Percentiles rank a stretch among this genome's conserved stretches.
Evolutionary conservation across 1,139 yeast genomes (phyloP).

Genomic region (Pichia sp.): DNA sequence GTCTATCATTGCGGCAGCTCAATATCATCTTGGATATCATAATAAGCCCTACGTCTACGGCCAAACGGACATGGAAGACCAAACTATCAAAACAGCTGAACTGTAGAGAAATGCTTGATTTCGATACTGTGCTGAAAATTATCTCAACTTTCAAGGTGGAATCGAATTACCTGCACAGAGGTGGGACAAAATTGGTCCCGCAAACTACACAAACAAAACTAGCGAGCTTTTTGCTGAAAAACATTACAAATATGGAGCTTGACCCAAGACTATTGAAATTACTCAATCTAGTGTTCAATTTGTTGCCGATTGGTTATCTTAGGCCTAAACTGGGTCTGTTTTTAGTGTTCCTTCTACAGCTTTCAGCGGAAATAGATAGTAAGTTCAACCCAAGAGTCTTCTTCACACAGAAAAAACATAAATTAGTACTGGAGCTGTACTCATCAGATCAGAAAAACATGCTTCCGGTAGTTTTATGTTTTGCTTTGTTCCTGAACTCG

Average conservation of each 20-base stretch:
- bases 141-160: slow-evolving; percentile 18
- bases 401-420: slow-evolving; percentile 18
- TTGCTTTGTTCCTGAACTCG: slow-evolving; percentile 12
- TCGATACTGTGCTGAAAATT: slow-evolving; percentile 16
- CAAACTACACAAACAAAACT: slow-evolving; percentile 14
- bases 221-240: slow-evolving; percentile 15
- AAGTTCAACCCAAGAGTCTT: slow-evolving; percentile 17
- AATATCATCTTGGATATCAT: slow-evolving; percentile 17
- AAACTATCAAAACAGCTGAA: slow-evolving; percentile 15
- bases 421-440: slow-evolving; percentile 18
- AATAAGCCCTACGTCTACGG: slow-evolving; percentile 12
- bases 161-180: slow-evolving; percentile 10
- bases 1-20: slow-evolving; percentile 16
- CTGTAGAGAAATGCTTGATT: slow-evolving; percentile 20
- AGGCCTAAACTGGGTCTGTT: slow-evolving; percentile 16
- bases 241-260: slow-evolving; percentile 19
- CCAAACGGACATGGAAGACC: slow-evolving; percentile 11
- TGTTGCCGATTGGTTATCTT: slow-evolving; percentile 23
- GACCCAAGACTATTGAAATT: slow-evolving; percentile 15
- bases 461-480: slow-evolving; percentile 14
- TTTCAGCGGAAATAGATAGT: slow-evolving; percentile 16
- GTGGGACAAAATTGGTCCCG: slow-evolving; percentile 11
- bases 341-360: slow-evolving; percentile 15
- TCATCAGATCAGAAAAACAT: slow-evolving; percentile 15
- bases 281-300: slow-evolving; percentile 20